Conservation (phyloP, 2,329 filamentous ascomycete species). For the Paracorniculantispora psalliotae region DNA sequence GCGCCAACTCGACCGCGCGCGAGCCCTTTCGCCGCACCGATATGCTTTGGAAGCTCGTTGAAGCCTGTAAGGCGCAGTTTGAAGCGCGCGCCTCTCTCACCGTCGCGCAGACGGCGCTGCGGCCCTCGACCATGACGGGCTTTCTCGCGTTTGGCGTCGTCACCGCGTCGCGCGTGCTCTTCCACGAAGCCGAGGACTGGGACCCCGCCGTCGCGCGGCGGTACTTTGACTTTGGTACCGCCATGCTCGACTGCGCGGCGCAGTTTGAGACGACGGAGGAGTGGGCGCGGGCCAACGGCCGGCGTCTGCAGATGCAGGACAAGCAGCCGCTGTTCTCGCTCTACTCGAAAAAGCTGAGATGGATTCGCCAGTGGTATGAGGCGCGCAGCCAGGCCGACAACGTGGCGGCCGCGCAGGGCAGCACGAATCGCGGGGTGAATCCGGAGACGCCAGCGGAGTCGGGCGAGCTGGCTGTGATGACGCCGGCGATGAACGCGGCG, state of each 20-base stretch:
- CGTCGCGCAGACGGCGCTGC: background rate
- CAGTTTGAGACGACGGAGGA: slow-evolving; percentile 3
- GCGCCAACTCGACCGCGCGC: background rate
- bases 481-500: background rate
- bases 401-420: background rate
- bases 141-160: slow-evolving; percentile 3
- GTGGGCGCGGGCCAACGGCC: background rate
- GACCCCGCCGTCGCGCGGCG: background rate
- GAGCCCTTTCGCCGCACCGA: slow-evolving; percentile 7
- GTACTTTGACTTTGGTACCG: background rate
- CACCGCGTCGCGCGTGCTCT: slow-evolving; percentile 5
- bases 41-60: slow-evolving; percentile 9
- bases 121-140: slow-evolving; percentile 8
- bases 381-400: background rate
- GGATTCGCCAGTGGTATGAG: slow-evolving; percentile 9
- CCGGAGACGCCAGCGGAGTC: background rate
- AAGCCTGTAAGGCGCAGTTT: slow-evolving; percentile 1
- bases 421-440: background rate
- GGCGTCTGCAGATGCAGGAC: background rate
- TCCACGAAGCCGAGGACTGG: slow-evolving; percentile 12
- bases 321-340: background rate
- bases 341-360: background rate
- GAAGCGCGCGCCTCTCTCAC: background rate
- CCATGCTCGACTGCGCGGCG: background rate
- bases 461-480: background rate